phyloP scores from a whole-genome alignment of 164 flowering plant species.

The Aristolochia fimbriata region DNA sequence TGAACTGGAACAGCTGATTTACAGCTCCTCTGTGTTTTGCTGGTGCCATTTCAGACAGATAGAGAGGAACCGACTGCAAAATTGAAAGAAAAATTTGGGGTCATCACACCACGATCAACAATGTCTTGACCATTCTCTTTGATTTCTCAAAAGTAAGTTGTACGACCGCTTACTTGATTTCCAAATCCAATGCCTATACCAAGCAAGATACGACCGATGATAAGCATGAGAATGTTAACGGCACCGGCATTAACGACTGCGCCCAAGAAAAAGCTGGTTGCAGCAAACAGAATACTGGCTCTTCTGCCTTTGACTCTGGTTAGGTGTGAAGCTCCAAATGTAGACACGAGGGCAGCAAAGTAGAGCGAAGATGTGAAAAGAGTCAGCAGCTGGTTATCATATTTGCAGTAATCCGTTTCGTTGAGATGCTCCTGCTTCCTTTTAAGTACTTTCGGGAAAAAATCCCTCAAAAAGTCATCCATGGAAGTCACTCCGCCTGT shows the following conservation, averaged over 20 bases:
- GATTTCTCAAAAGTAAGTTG: too few species aligned
- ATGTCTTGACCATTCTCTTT: too few species aligned
- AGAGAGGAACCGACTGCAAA: conserved; percentile 75
- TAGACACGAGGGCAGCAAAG: conserved; percentile 75
- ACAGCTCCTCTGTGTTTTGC: conserved; percentile 73
- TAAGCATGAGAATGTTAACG: conserved; percentile 57
- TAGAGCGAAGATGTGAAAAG: conserved; percentile 89
- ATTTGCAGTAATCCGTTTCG: conserved; percentile 93
- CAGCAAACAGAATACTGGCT: conserved; percentile 60
- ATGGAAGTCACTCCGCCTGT: conserved; percentile 97
- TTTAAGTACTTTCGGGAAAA: conserved; percentile 65
- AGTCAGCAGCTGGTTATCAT: conserved; percentile 72
- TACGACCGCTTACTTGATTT: conserved; percentile 45
- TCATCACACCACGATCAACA: background rate
- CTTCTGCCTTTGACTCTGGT: conserved; percentile 61
- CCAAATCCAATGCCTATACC: conserved; percentile 89
- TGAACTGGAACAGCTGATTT: conserved; percentile 73
- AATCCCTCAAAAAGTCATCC: conserved; percentile 80
- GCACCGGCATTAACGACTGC: conserved; percentile 64
- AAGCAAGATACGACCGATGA: conserved; percentile 66
- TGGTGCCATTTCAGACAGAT: conserved; percentile 94
- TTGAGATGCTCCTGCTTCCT: conserved; percentile 58
- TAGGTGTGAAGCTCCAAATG: conserved; percentile 69
- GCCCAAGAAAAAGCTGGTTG: conserved; percentile 69
- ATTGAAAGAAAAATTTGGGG: background rate